A percentile compares a stretch with the other conserved stretches of the same genome.
phyloP scores from a whole-genome alignment of 108 stramenopile genomes.

The Licmophora abbreviata region DNA sequence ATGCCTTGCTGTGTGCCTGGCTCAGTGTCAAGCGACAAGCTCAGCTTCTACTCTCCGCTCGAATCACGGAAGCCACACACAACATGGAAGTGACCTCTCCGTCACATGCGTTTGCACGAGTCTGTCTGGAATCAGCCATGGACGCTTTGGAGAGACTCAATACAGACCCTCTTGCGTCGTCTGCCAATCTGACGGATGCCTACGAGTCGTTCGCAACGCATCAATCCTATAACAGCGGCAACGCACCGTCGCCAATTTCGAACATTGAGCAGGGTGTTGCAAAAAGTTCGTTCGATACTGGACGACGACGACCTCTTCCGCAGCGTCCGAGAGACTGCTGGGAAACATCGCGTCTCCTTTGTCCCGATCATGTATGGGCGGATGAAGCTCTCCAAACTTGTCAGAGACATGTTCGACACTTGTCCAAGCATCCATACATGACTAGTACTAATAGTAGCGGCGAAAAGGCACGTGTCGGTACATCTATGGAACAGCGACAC shows the following conservation, averaged over 20 bases:
- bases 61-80: slow-evolving; percentile 34
- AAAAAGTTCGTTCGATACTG: slow-evolving; percentile 22
- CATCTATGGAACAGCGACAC: not conserved
- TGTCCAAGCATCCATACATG: slow-evolving; percentile 69
- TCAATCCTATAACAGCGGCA: not conserved
- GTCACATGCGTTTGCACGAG: slow-evolving; percentile 62
- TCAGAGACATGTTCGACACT: slow-evolving; percentile 47
- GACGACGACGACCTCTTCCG: slow-evolving; percentile 27
- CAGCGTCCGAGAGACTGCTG: slow-evolving; percentile 70
- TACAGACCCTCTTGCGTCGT: slow-evolving; percentile 59
- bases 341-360: slow-evolving; percentile 74
- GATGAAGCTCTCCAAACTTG: slow-evolving; percentile 57
- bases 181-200: slow-evolving; percentile 61
- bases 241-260: slow-evolving; percentile 2
- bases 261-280: slow-evolving; percentile 21
- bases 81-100: too few relatives aligned
- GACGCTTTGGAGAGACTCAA: slow-evolving; percentile 67
- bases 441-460: too few relatives aligned
- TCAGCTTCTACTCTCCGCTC: slow-evolving; percentile 16
- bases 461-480: not conserved
- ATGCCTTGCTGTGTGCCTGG: slow-evolving; percentile 41
- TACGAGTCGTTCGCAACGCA: slow-evolving; percentile 4
- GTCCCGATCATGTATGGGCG: slow-evolving; percentile 84
- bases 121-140: slow-evolving; percentile 44
- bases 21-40: slow-evolving; percentile 43